A percentile compares a stretch with the other conserved stretches of the same genome.
Evolutionary conservation across 352 stramenopile genomes (phyloP).

Genomic region (Phytophthora aleatoria): DNA sequence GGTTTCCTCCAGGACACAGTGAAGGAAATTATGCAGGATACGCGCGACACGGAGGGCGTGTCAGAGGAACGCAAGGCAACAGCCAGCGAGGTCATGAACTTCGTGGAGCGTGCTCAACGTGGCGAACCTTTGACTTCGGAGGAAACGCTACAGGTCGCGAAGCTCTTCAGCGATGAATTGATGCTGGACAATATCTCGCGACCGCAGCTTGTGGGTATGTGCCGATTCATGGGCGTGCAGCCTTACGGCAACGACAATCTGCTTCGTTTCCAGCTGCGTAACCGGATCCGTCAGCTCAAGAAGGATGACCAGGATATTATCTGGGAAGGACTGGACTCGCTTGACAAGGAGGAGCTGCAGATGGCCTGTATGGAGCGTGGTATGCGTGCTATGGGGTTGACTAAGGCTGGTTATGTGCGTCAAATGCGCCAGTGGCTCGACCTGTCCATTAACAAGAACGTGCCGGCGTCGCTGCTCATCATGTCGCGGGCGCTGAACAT

Average conservation of each 20-base stretch:
- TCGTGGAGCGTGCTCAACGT: conserved; percentile 80
- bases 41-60: conserved; percentile 76
- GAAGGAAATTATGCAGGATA: conserved; percentile 88
- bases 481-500: conserved; percentile 98
- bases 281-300: conserved; percentile 93
- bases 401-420: conserved; percentile 94
- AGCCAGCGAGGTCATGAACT: conserved; percentile 84
- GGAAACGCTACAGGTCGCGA: conserved; percentile 90
- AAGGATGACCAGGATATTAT: conserved; percentile 99
- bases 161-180: conserved; percentile 97
- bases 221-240: conserved; percentile 96
- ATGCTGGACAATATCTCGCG: conserved; percentile 98
- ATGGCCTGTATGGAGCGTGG: conserved; percentile 97
- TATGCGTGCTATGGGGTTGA: conserved; percentile 97
- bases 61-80: conserved; percentile 80
- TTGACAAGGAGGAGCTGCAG: conserved; percentile 98
- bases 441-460: conserved; percentile 97
- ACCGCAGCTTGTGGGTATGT: conserved; percentile 97
- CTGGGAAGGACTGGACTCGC: conserved; percentile 97
- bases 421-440: conserved; percentile 98
- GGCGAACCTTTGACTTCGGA: conserved; percentile 77
- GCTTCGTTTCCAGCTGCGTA: conserved; percentile 95
- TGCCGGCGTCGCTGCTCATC: conserved; percentile 98
- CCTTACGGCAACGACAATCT: conserved; percentile 97
- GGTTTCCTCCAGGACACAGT: conserved; percentile 98